Conservation (phyloP, 2,329 filamentous ascomycete genomes). For the Alternaria infectoria region DNA sequence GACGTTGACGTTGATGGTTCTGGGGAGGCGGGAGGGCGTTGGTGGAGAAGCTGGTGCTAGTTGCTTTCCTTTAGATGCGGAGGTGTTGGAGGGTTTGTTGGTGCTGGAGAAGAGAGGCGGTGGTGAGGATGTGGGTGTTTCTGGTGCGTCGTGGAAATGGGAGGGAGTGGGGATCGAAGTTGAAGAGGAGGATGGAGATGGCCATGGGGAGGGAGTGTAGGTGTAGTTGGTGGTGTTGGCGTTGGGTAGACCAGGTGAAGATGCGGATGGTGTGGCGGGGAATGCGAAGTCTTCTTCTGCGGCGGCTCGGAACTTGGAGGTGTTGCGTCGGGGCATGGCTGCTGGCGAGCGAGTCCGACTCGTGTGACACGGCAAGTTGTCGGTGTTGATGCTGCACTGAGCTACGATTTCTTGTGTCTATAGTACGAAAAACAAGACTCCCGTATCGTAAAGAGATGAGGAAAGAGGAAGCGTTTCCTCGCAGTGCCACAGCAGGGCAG, state of each 20-base stretch:
- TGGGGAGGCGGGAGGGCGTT: neutral
- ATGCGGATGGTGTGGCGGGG: neutral
- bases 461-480: neutral
- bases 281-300: neutral
- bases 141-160: neutral
- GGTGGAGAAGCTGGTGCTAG: neutral
- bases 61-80: neutral
- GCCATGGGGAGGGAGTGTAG: neutral
- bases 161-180: neutral
- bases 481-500: accelerated
- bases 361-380: no score
- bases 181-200: neutral
- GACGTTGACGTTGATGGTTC: neutral
- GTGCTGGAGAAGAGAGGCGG: neutral
- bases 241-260: neutral
- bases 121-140: neutral
- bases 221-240: neutral
- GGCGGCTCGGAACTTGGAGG: neutral
- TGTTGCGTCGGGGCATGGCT: neutral
- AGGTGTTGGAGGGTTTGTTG: neutral
- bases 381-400: no score
- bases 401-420: no score
- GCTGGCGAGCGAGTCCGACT: no score
- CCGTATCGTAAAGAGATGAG: no score
- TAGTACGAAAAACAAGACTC: no score